phyloP scores from a whole-genome alignment of 2,329 filamentous ascomycete species.

The Elsinoe arachidis region DNA sequence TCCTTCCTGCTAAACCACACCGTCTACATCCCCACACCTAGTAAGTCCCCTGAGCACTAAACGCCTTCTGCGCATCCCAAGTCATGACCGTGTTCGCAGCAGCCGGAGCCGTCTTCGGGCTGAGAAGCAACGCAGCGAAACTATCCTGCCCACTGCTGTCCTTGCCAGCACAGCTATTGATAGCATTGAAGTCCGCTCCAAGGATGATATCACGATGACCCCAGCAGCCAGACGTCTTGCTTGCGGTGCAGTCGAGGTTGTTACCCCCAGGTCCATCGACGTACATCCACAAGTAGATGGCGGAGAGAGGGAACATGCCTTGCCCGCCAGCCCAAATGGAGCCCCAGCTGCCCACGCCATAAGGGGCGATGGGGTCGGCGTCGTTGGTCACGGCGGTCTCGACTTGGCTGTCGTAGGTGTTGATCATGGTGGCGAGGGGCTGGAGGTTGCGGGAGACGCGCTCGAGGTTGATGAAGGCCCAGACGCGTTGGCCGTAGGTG shows the following conservation, averaged over 20 bases:
- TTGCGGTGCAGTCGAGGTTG: slow-evolving; percentile 7
- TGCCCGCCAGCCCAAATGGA: slow-evolving; percentile 3
- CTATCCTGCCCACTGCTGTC: not conserved
- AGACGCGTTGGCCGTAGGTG: not conserved
- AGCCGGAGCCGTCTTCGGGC: not conserved
- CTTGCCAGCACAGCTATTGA: slow-evolving; percentile 1
- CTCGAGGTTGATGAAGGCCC: slow-evolving; percentile 9
- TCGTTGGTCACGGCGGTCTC: not conserved
- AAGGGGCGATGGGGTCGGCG: slow-evolving; percentile 4
- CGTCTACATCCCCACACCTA: no score
- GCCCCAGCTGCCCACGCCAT: not conserved
- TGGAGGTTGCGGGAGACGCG: not conserved
- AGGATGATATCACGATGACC: slow-evolving; percentile 9
- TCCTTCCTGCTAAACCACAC: no score
- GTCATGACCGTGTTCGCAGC: not conserved
- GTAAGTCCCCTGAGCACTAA: no score
- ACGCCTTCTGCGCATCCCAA: not conserved
- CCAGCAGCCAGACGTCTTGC: slow-evolving; percentile 2
- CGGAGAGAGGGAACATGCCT: slow-evolving; percentile 4
- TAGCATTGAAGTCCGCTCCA: not conserved
- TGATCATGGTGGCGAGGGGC: slow-evolving; percentile 4
- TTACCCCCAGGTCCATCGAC: slow-evolving; percentile 5
- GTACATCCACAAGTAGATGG: slow-evolving; percentile 8
- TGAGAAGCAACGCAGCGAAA: slow-evolving; percentile 2
- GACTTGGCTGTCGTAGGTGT: slow-evolving; percentile 4